Percentiles rank a stretch among this genome's conserved stretches.
phyloP scores from a whole-genome alignment of 2,329 filamentous ascomycete species.

The Nothophoma quercina region DNA sequence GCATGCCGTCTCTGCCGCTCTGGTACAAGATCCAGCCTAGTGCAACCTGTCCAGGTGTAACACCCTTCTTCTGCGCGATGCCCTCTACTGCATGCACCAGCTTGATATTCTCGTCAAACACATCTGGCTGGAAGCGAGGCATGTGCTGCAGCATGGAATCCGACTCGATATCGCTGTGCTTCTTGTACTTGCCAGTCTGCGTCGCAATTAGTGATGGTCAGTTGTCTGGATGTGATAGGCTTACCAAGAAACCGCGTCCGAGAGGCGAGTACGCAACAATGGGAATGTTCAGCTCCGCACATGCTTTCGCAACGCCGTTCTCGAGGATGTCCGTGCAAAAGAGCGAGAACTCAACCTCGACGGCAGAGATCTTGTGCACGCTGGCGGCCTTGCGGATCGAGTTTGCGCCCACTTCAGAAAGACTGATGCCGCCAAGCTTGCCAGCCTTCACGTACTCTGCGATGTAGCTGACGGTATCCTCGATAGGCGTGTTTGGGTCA shows the following conservation, averaged over 20 bases:
- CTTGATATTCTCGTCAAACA: slow-evolving; percentile 71
- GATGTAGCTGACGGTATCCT: slow-evolving; percentile 55
- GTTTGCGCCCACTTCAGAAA: slow-evolving; percentile 56
- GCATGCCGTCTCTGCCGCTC: slow-evolving; percentile 61
- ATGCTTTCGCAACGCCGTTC: slow-evolving; percentile 65
- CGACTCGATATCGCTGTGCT: slow-evolving; percentile 64
- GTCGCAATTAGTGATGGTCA: slow-evolving; percentile 24
- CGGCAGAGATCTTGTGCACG: slow-evolving; percentile 63
- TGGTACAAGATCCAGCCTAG: slow-evolving; percentile 68
- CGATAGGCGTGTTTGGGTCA: slow-evolving; percentile 54
- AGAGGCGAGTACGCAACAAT: slow-evolving; percentile 76
- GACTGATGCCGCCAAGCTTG: slow-evolving; percentile 56
- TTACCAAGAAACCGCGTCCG: slow-evolving; percentile 64
- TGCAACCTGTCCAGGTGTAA: slow-evolving; percentile 70
- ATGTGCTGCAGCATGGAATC: slow-evolving; percentile 59
- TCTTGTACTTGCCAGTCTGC: slow-evolving; percentile 55
- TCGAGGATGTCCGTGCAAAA: slow-evolving; percentile 64
- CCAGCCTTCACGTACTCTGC: slow-evolving; percentile 50
- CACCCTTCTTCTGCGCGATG: slow-evolving; percentile 66
- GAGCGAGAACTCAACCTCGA: slow-evolving; percentile 68
- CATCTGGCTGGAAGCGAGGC: slow-evolving; percentile 70
- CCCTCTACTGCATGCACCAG: slow-evolving; percentile 66
- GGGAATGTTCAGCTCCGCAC: slow-evolving; percentile 70
- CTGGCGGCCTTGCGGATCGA: slow-evolving; percentile 59
- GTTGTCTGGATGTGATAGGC: background rate